Evolutionary conservation across 2,329 filamentous ascomycete species (phyloP).

Genomic region (Septoria petroselini): DNA sequence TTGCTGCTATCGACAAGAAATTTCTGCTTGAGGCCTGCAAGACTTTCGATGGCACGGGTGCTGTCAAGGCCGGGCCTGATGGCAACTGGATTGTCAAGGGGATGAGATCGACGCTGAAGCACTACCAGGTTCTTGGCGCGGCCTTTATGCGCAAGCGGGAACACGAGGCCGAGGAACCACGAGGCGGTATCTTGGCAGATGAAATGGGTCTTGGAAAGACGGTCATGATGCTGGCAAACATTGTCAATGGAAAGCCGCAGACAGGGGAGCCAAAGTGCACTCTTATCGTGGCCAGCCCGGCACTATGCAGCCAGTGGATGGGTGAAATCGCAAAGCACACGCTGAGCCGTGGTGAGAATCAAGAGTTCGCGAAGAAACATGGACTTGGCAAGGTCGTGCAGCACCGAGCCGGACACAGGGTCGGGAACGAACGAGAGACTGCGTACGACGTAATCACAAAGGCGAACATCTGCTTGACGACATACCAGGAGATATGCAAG

Average conservation of each 20-base stretch:
- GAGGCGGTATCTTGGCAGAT: constrained; percentile 82
- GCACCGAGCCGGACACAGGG: constrained; percentile 19
- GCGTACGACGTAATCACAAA: constrained; percentile 17
- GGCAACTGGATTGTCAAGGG: constrained; percentile 48
- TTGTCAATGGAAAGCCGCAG: constrained; percentile 41
- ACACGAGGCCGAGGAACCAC: constrained; percentile 37
- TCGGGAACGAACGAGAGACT: constrained; percentile 14
- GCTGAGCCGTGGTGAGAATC: constrained; percentile 10
- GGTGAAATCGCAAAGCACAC: constrained; percentile 33
- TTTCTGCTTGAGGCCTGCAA: constrained; percentile 42
- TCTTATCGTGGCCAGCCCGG: constrained; percentile 44
- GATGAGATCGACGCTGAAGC: constrained; percentile 47
- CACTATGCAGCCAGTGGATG: constrained; percentile 43
- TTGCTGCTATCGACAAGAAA: constrained; percentile 38
- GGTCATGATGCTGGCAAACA: constrained; percentile 57
- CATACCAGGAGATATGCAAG: constrained; percentile 42
- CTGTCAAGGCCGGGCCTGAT: constrained; percentile 32
- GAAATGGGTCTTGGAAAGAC: constrained; percentile 99
- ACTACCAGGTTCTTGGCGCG: constrained; percentile 52
- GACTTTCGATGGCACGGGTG: constrained; percentile 42
- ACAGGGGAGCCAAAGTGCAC: constrained; percentile 36
- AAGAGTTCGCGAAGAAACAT: constrained; percentile 17
- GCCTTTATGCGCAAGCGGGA: constrained; percentile 58
- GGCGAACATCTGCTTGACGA: constrained; percentile 41
- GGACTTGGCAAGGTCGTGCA: constrained; percentile 25